phyloP scores from a whole-genome alignment of 1,284 basidiomycete genomes.

The Puccinia horiana region DNA sequence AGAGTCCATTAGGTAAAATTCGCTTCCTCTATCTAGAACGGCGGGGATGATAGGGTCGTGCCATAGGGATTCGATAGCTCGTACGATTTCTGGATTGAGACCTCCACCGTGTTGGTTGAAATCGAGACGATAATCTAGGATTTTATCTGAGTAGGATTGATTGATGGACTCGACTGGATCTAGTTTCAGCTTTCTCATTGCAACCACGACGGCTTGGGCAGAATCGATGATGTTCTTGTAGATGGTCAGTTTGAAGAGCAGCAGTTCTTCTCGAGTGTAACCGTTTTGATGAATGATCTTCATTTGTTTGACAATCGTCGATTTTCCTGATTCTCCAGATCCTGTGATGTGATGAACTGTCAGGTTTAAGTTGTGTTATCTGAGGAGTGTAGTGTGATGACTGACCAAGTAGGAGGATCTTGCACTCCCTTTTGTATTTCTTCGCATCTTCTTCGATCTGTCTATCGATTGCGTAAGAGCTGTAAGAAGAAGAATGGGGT shows the following conservation, averaged over 20 bases:
- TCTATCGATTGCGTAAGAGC: constrained; percentile 62
- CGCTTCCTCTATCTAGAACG: constrained; percentile 80
- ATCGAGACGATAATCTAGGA: constrained; percentile 62
- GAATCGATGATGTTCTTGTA: constrained; percentile 73
- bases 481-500: constrained; percentile 54
- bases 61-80: constrained; percentile 81
- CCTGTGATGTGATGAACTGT: constrained; percentile 59
- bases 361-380: not conserved
- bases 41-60: constrained; percentile 82
- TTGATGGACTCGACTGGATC: constrained; percentile 78
- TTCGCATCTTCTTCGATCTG: constrained; percentile 64
- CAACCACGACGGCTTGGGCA: constrained; percentile 81
- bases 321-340: constrained; percentile 87
- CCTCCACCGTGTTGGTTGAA: constrained; percentile 58
- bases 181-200: constrained; percentile 84
- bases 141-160: constrained; percentile 65
- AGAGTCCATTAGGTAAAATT: constrained; percentile 96
- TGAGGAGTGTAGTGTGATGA: constrained; percentile 52
- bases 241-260: constrained; percentile 75
- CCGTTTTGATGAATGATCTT: constrained; percentile 98
- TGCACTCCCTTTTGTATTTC: constrained; percentile 84
- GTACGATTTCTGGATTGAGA: constrained; percentile 63
- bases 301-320: constrained; percentile 98
- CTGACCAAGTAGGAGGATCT: constrained; percentile 85
- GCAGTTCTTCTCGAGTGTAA: constrained; percentile 77